Evolutionary conservation across 2,329 filamentous ascomycete species (phyloP).

Genomic region (Macrophomina tecta): DNA sequence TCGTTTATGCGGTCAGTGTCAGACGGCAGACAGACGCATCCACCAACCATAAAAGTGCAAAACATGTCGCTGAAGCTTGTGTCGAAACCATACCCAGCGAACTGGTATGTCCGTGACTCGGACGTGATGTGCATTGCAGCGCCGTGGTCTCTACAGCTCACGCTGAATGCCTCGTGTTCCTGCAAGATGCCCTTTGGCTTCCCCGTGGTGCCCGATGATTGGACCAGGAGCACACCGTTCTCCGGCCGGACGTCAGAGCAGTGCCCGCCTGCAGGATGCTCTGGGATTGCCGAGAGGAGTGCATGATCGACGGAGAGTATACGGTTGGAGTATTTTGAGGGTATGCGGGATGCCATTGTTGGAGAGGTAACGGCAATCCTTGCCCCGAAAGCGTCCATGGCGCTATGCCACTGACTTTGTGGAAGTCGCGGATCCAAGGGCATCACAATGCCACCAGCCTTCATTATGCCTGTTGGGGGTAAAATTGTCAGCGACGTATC

Average conservation of each 20-base stretch:
- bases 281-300: too few relatives aligned
- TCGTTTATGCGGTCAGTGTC: constrained; percentile 44
- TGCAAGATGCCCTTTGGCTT: constrained; percentile 36
- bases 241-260: constrained; percentile 2
- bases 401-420: neutral
- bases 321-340: neutral
- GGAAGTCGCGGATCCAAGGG: constrained; percentile 36
- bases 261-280: neutral
- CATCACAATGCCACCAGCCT: constrained; percentile 36
- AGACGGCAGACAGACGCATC: constrained; percentile 35
- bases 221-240: constrained; percentile 39
- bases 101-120: constrained; percentile 4
- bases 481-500: too few relatives aligned
- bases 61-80: neutral
- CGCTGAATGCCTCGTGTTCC: neutral
- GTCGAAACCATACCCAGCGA: constrained; percentile 2
- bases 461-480: constrained; percentile 35
- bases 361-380: constrained; percentile 28
- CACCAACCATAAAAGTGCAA: neutral
- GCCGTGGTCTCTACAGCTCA: constrained; percentile 35
- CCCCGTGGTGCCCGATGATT: constrained; percentile 45
- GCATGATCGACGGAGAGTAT: too few relatives aligned
- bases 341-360: neutral
- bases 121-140: neutral
- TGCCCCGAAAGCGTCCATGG: neutral